A percentile compares a stretch with the other conserved stretches of the same genome.
phyloP scores from a whole-genome alignment of 1,139 yeast genomes.

The Tardiomyces digboiensis region DNA sequence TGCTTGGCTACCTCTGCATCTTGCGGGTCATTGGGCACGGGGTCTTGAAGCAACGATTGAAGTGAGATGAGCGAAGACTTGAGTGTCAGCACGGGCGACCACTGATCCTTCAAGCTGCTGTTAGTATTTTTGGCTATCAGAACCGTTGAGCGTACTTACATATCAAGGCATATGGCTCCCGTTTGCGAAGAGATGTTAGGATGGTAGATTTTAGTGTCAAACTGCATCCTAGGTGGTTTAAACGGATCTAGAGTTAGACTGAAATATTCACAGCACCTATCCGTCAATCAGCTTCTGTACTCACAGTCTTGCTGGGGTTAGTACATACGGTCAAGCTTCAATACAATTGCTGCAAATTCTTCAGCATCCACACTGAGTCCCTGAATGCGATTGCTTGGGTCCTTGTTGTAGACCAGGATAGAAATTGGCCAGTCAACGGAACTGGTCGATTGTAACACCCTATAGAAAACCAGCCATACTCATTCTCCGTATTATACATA shows the following conservation, averaged over 20 bases:
- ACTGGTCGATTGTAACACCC: no score
- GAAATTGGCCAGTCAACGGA: no score
- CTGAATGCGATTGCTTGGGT: no score
- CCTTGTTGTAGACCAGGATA: no score
- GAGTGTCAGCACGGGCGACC: conserved; percentile 97
- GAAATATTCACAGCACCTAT: no score
- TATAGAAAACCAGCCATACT: no score
- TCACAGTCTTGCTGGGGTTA: conserved; percentile 14
- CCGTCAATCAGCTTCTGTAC: no score
- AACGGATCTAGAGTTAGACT: conserved; percentile 45
- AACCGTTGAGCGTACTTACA: conserved; percentile 25
- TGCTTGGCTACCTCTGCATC: conserved; percentile 96
- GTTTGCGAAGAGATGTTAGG: conserved; percentile 98
- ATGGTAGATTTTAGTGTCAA: conserved; percentile 84
- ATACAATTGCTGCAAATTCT: no score
- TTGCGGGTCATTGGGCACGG: conserved; percentile 96
- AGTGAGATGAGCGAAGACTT: conserved; percentile 84
- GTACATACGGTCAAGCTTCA: no score
- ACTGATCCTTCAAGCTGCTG: conserved; percentile 55
- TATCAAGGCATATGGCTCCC: conserved; percentile 96
- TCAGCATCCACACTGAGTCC: no score
- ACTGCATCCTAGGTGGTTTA: conserved; percentile 89
- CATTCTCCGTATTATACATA: no score
- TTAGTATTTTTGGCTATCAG: no score
- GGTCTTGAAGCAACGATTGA: conserved; percentile 86